phyloP scores from a whole-genome alignment of 2,329 filamentous ascomycete species.

The Bipolaris sorokiniana region DNA sequence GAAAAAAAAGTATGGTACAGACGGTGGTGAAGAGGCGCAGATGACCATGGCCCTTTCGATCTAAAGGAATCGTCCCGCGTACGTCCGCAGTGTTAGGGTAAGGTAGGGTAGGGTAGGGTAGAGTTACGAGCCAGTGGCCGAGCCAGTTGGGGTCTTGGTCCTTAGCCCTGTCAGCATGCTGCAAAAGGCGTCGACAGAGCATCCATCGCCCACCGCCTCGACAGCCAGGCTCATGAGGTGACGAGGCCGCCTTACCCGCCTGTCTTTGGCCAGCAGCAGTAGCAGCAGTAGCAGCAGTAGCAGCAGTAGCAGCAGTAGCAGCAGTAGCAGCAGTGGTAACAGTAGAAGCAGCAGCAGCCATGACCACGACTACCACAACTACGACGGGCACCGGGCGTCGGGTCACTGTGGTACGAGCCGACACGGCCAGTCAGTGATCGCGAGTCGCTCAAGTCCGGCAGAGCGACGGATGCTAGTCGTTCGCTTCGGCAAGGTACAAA shows the following conservation, averaged over 20 bases:
- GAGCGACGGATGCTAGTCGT: constrained; percentile 36
- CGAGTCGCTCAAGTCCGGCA: not conserved
- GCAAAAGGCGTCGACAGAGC: constrained; percentile 3
- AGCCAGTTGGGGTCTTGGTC: constrained; percentile 12
- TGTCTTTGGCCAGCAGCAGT: not conserved
- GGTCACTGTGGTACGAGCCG: not conserved
- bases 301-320: not conserved
- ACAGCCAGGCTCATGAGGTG: not conserved
- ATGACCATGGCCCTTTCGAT: constrained; percentile 20
- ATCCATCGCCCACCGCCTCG: not conserved
- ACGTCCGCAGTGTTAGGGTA: constrained; percentile 12
- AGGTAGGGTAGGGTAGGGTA: not conserved
- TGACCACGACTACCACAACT: no score
- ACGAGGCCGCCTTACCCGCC: not conserved
- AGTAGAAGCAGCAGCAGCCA: not conserved
- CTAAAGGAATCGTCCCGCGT: constrained; percentile 14
- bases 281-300: not conserved
- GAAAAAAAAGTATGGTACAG: constrained; percentile 10
- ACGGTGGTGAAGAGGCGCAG: constrained; percentile 16
- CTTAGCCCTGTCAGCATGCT: constrained; percentile 4
- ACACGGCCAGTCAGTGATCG: not conserved
- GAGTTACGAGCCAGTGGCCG: constrained; percentile 18
- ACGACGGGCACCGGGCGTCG: no score
- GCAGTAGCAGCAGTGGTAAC: not conserved
- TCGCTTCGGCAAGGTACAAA: constrained; percentile 52